Percentiles rank a stretch among this genome's conserved stretches.
phyloP scores from a whole-genome alignment of 306 rosid genomes.

The Macrotyloma uniflorum region DNA sequence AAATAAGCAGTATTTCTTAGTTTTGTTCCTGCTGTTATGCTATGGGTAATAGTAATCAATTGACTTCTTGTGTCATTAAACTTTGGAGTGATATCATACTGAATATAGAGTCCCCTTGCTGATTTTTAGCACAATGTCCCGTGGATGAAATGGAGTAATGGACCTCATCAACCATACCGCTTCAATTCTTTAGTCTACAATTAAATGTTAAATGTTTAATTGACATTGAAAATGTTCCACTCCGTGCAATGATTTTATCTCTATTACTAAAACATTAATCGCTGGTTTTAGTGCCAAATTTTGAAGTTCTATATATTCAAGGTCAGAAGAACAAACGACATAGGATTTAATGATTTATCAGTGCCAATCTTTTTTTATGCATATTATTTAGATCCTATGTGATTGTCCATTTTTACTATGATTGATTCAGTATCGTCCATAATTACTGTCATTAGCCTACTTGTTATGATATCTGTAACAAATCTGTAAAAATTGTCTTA shows the following conservation, averaged over 20 bases:
- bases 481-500: not conserved
- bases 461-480: not conserved
- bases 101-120: not conserved
- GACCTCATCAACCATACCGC: not conserved
- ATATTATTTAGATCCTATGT: not conserved
- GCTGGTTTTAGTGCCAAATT: not conserved
- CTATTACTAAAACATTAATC: not conserved
- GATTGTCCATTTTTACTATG: not conserved
- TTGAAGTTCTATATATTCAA: not conserved
- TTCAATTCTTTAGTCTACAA: not conserved
- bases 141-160: not conserved
- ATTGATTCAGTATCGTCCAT: not conserved
- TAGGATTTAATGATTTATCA: not conserved
- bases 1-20: conserved; percentile 17
- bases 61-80: not conserved
- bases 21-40: not conserved
- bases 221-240: not conserved
- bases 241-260: not conserved
- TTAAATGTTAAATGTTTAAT: not conserved
- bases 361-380: not conserved
- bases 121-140: not conserved
- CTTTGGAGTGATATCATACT: not conserved
- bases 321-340: not conserved
- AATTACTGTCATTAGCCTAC: not conserved
- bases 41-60: not conserved